Evolutionary conservation across 257 asterid genomes (phyloP).

Genomic region (Solanum medicagineum): DNA sequence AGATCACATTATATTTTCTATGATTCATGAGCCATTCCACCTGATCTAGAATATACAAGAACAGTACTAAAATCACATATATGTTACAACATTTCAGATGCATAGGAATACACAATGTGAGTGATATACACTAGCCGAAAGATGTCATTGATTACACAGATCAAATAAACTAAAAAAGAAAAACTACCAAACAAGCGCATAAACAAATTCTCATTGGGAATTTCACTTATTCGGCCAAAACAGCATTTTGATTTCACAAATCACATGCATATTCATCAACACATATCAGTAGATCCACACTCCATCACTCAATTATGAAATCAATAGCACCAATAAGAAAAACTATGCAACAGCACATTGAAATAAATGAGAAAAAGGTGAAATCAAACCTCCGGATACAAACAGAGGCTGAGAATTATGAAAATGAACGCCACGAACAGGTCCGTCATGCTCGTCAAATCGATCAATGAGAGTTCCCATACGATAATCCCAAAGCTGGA

Average conservation of each 20-base stretch:
- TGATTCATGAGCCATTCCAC: not conserved
- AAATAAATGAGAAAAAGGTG: not conserved
- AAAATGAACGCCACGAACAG: conserved; percentile 86
- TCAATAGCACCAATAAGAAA: not conserved
- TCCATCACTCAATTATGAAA: not conserved
- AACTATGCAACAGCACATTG: not conserved
- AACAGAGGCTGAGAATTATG: conserved; percentile 88
- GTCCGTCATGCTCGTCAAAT: conserved; percentile 92
- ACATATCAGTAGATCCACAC: not conserved
- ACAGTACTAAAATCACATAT: not conserved
- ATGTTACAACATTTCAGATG: not conserved
- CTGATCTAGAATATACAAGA: not conserved
- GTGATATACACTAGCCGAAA: not conserved
- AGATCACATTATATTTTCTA: conserved; percentile 1
- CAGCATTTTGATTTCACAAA: not conserved
- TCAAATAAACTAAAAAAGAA: not conserved
- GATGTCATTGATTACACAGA: not conserved
- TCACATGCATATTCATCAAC: not conserved
- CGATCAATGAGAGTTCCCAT: conserved; percentile 98
- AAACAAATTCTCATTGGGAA: not conserved
- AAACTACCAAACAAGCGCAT: not conserved
- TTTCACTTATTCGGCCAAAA: not conserved
- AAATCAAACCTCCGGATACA: conserved; percentile 74
- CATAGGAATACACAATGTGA: not conserved
- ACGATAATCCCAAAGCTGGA: conserved; percentile 98